phyloP scores from a whole-genome alignment of 2,329 filamentous ascomycete genomes.

The Epichloe bromicola region DNA sequence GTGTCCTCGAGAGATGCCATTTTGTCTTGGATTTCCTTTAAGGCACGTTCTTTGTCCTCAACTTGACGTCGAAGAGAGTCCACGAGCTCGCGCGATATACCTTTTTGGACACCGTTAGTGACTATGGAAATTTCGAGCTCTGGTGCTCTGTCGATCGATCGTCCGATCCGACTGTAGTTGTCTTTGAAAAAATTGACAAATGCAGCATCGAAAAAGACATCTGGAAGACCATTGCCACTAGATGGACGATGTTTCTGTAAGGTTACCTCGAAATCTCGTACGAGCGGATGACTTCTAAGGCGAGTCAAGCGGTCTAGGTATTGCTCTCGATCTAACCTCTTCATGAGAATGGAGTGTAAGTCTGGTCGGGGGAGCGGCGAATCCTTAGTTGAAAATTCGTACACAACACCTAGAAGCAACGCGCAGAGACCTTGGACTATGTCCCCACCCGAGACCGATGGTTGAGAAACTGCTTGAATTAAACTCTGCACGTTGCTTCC shows the following conservation, averaged over 20 bases:
- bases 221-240: conserved; percentile 44
- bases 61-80: conserved; percentile 71
- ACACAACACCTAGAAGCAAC: conserved; percentile 73
- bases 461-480: conserved; percentile 57
- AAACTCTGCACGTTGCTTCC: conserved; percentile 85
- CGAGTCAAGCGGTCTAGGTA: conserved; percentile 74
- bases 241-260: conserved; percentile 50
- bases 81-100: conserved; percentile 85
- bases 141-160: conserved; percentile 83
- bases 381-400: conserved; percentile 96
- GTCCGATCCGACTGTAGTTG: conserved; percentile 74
- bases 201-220: conserved; percentile 71
- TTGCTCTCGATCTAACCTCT: conserved; percentile 69
- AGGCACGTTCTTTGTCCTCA: conserved; percentile 50
- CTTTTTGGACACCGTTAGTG: conserved; percentile 64
- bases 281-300: conserved; percentile 61
- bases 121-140: conserved; percentile 74
- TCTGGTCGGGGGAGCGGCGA: conserved; percentile 76
- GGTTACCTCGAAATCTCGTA: conserved; percentile 83
- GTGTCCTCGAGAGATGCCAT: conserved; percentile 35
- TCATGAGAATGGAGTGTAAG: conserved; percentile 64
- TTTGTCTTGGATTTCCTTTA: conserved; percentile 35
- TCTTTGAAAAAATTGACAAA: conserved; percentile 96
- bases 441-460: conserved; percentile 40
- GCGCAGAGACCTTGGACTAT: conserved; percentile 74